A percentile compares a stretch with the other conserved stretches of the same genome.
phyloP scores from a whole-genome alignment of 306 rosid genomes.

The Glycine tomentella region DNA sequence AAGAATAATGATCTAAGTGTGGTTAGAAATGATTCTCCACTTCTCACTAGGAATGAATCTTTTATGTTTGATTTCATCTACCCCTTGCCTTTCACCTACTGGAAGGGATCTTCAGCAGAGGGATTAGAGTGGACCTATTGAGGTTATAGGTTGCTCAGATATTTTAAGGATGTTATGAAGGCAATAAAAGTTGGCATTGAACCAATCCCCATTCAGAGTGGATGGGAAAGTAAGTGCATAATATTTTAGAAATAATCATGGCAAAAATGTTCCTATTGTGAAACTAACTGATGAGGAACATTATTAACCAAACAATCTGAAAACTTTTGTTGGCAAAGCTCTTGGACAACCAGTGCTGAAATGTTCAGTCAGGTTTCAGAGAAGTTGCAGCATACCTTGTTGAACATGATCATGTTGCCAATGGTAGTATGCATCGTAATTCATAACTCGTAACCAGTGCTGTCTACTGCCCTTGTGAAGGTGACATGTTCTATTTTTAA shows the following conservation, averaged over 20 bases:
- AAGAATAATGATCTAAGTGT: constrained; percentile 70
- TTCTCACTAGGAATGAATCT: constrained; percentile 50
- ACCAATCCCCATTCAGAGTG: constrained; percentile 71
- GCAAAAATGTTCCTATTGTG: constrained; percentile 70
- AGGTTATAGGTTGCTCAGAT: constrained; percentile 67
- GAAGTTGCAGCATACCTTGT: constrained; percentile 89
- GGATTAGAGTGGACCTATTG: constrained; percentile 70
- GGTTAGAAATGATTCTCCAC: constrained; percentile 50
- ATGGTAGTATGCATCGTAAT: constrained; percentile 26
- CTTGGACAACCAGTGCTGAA: too few species aligned
- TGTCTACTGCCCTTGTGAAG: constrained; percentile 80
- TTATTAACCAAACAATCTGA: constrained; percentile 61
- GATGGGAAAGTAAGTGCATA: constrained; percentile 67
- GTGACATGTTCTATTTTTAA: constrained; percentile 63
- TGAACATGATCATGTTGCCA: constrained; percentile 72
- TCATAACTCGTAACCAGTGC: constrained; percentile 28
- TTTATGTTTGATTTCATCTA: constrained; percentile 73
- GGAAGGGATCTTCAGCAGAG: constrained; percentile 66
- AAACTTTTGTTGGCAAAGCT: too few species aligned
- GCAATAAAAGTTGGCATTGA: constrained; percentile 32
- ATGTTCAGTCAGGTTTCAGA: constrained; percentile 58
- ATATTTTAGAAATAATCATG: constrained; percentile 63
- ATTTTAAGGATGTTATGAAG: constrained; percentile 61
- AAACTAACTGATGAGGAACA: constrained; percentile 88
- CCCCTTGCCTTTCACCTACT: constrained; percentile 73